Percentiles rank a stretch among this genome's conserved stretches.
Conservation (phyloP, 768 basidiomycete genomes). For the Dioszegia crocea region DNA sequence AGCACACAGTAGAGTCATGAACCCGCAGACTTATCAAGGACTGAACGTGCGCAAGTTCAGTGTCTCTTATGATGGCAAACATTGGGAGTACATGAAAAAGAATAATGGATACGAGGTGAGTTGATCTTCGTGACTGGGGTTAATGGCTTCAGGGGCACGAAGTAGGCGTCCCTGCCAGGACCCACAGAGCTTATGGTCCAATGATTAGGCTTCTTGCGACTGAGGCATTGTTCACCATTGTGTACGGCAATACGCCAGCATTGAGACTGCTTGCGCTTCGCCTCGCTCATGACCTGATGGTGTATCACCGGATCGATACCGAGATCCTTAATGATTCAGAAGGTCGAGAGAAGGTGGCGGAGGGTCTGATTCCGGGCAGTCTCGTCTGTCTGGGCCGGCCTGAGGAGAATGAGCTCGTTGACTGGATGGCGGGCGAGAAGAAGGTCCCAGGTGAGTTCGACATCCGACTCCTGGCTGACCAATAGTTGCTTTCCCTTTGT, state of each 20-base stretch:
- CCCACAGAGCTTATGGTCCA: slow-evolving; percentile 54
- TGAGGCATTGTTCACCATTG: slow-evolving; percentile 57
- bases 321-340: slow-evolving; percentile 58
- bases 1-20: no score
- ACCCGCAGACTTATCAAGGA: no score
- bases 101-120: no score
- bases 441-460: slow-evolving; percentile 57
- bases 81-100: no score
- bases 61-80: no score
- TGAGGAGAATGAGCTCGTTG: slow-evolving; percentile 33
- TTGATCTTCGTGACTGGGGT: no score
- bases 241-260: slow-evolving; percentile 50
- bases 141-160: background rate
- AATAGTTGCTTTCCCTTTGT: slow-evolving; percentile 29
- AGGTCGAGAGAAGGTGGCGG: slow-evolving; percentile 32
- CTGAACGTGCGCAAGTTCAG: no score
- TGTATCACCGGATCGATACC: slow-evolving; percentile 68
- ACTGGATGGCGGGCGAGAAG: slow-evolving; percentile 48
- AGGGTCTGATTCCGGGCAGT: slow-evolving; percentile 33
- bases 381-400: slow-evolving; percentile 41
- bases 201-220: slow-evolving; percentile 65
- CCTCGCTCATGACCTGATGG: slow-evolving; percentile 63
- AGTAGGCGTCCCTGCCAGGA: background rate
- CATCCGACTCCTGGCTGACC: slow-evolving; percentile 6
- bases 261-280: slow-evolving; percentile 59